Conservation (phyloP, 163 green algal genomes). For the Picocystis sp. region DNA sequence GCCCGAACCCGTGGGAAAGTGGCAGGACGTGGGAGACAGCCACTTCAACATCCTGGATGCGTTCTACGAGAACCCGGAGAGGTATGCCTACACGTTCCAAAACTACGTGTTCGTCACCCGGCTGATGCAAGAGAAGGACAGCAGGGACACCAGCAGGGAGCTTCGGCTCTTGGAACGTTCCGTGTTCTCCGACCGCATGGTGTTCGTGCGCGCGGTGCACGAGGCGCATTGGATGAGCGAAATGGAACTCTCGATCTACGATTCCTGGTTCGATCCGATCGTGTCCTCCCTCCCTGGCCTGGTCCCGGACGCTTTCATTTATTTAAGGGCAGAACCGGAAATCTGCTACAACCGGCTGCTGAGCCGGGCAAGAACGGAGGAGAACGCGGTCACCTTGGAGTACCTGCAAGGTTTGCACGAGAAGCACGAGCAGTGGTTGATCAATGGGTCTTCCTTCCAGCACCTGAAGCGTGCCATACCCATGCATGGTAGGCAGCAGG, state of each 20-base stretch:
- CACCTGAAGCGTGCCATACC: background rate
- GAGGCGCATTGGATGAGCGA: conserved; percentile 60
- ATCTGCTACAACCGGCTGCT: conserved; percentile 63
- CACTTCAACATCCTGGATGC: conserved; percentile 63
- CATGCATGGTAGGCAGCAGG: background rate
- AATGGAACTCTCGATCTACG: conserved; percentile 68
- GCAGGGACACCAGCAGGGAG: conserved; percentile 9
- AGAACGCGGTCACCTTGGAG: conserved; percentile 39
- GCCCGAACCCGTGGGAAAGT: conserved; percentile 82
- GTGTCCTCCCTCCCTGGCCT: conserved; percentile 37
- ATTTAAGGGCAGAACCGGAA: conserved; percentile 56
- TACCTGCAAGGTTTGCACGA: conserved; percentile 73
- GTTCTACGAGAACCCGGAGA: conserved; percentile 75
- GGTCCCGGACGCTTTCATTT: conserved; percentile 90
- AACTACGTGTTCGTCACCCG: conserved; percentile 94
- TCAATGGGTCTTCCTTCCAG: conserved; percentile 15
- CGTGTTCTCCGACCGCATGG: conserved; percentile 90
- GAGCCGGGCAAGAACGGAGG: conserved; percentile 34
- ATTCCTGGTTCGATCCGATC: conserved; percentile 60
- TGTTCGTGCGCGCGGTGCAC: conserved; percentile 86
- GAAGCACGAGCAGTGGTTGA: conserved; percentile 76
- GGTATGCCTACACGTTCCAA: conserved; percentile 94
- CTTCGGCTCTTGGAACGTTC: conserved; percentile 77
- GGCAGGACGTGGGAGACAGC: conserved; percentile 47
- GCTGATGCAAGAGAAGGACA: conserved; percentile 45